Evolutionary conservation across 495 filamentous ascomycete species (phyloP), one percentile per base, ranked within the genome.

Genomic region (Pyrenula massariospora): DNA sequence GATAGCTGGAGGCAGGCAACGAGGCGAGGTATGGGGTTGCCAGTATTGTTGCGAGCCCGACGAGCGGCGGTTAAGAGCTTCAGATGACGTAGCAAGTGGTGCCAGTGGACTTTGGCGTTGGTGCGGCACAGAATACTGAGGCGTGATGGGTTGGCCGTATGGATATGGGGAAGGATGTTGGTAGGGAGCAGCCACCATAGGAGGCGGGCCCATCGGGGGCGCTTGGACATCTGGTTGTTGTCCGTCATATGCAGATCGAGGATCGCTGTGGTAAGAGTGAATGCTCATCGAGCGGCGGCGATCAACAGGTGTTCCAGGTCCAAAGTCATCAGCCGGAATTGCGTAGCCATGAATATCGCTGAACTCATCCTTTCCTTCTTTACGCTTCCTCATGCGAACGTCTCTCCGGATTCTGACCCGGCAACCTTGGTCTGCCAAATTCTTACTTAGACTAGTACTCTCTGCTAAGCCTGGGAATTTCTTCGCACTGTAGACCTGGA

Each of bases 401-500:
- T 98, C 93, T 59, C 93, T 88, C 58, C 93, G 82, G 63, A 98
- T 98, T 23, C 93, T 86, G 48, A 98, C 93, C 57, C 94, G 90
- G 68, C 93, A 98, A 48, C 93, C 93, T 69, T 98, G 93, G 68
- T 98, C 93, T 10, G 93, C 91, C 56, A 98, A 91, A 47, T 88
- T 84, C 50, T 91, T 85, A 63, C 92, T 96, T 36, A 97, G 75
- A 3, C 78, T 73, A 0, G 93, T 98, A 70, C 90, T 96, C 69
- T 93, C 91, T 1, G 89, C 84, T 61, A 98, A 73, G 11, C 93
- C 93, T 42, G 93, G 93, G 74, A 98, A 98, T 74, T 96, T 98
- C 83, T 98, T 98, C 22, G 93, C 93, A 62, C 91, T 96, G 74
- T 84, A 98, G 10, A 97, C 94, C 3, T 77, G 83, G 66, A 98